A percentile compares a stretch with the other conserved stretches of the same genome.
Evolutionary conservation across 2,329 filamentous ascomycete genomes (phyloP).

Genomic region (Acephala macrosclerotiorum): DNA sequence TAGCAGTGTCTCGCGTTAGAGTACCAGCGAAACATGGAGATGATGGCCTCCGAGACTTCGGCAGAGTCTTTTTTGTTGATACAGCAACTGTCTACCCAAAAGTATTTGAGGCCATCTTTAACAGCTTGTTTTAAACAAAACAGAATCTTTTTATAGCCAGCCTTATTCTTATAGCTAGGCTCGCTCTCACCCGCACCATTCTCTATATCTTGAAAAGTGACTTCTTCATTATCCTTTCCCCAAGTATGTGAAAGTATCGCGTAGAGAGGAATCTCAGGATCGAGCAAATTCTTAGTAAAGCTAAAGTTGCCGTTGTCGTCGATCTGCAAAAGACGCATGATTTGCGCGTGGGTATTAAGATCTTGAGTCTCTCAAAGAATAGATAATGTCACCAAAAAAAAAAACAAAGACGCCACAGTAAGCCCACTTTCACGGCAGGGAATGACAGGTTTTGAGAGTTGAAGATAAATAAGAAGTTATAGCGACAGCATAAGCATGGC

Average conservation of each 20-base stretch:
- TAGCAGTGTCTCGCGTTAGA: conserved; percentile 5
- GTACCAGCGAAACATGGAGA: conserved; percentile 13
- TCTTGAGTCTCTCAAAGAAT: no score
- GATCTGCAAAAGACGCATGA: conserved; percentile 26
- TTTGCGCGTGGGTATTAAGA: no score
- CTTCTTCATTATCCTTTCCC: conserved; percentile 26
- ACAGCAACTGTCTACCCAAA: conserved; percentile 22
- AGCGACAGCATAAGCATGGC: no score
- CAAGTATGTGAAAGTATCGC: conserved; percentile 39
- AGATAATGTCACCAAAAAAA: no score
- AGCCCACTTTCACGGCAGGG: no score
- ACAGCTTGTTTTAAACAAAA: conserved; percentile 26
- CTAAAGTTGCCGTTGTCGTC: conserved; percentile 20
- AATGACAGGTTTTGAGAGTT: no score
- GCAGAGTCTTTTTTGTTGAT: conserved; percentile 12
- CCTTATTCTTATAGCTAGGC: conserved; percentile 24
- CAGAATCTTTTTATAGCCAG: conserved; percentile 26
- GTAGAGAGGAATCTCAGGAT: conserved; percentile 30
- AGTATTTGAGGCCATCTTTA: conserved; percentile 20
- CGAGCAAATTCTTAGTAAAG: conserved; percentile 22
- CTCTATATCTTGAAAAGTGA: conserved; percentile 27
- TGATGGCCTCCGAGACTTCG: background rate
- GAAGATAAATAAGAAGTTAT: no score
- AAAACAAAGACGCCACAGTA: no score
- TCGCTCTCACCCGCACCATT: conserved; percentile 18